Evolutionary conservation across 805 yeast genomes (phyloP).

Genomic region (Candida tallmaniae): DNA sequence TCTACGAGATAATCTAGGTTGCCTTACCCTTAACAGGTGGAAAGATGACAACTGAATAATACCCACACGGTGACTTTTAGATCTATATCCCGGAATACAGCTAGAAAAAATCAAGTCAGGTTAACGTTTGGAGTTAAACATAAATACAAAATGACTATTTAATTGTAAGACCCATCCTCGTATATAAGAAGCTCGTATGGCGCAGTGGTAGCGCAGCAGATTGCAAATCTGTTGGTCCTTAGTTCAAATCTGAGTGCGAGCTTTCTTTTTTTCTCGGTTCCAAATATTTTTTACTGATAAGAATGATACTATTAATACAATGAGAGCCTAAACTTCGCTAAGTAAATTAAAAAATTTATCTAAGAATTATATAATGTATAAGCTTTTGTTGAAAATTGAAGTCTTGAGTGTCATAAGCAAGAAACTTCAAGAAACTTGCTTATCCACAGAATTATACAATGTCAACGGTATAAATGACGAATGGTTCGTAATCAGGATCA

Average conservation of each 20-base stretch:
- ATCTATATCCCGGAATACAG: too few relatives aligned
- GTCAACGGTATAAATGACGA: slow-evolving; percentile 67
- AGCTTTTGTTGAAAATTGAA: background rate
- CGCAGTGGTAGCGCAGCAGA: slow-evolving; percentile 99
- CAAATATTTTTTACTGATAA: background rate
- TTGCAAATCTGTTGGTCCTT: slow-evolving; percentile 98
- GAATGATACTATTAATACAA: background rate
- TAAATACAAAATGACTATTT: too few relatives aligned
- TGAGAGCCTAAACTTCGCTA: background rate
- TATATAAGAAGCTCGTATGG: slow-evolving; percentile 48
- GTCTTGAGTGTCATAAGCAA: background rate
- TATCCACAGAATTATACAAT: slow-evolving; percentile 21
- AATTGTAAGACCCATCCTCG: background rate
- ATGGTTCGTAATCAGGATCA: slow-evolving; percentile 94
- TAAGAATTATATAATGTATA: slow-evolving; percentile 1
- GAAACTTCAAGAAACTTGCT: background rate
- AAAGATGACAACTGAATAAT: too few relatives aligned
- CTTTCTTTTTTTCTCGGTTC: slow-evolving; percentile 38
- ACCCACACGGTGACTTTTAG: too few relatives aligned
- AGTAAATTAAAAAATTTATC: background rate
- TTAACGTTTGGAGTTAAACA: too few relatives aligned
- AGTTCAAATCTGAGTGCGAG: slow-evolving; percentile 94
- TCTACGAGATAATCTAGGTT: too few relatives aligned
- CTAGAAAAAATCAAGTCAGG: too few relatives aligned
- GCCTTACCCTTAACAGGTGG: too few relatives aligned